Evolutionary conservation across 805 yeast genomes (phyloP).

Genomic region (Schwanniomyces pseudopolymorphus): DNA sequence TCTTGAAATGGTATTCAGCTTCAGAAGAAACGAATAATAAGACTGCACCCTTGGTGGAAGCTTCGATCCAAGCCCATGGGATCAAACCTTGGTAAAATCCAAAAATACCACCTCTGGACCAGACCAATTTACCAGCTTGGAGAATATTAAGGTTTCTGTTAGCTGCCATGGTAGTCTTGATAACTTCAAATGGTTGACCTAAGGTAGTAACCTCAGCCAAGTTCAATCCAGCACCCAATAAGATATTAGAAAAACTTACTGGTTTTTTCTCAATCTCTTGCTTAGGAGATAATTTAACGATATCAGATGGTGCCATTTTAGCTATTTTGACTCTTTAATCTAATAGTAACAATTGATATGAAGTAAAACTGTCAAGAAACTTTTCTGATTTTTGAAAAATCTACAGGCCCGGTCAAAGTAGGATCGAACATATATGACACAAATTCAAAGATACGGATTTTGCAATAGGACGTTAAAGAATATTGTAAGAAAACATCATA

Average conservation of each 20-base stretch:
- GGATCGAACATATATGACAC: background rate
- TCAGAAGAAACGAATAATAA: conserved; percentile 89
- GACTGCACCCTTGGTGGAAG: conserved; percentile 98
- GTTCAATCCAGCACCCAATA: conserved; percentile 91
- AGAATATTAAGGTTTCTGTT: conserved; percentile 70
- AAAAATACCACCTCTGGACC: conserved; percentile 88
- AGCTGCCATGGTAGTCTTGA: conserved; percentile 98
- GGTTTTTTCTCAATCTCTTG: conserved; percentile 71
- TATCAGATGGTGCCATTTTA: background rate
- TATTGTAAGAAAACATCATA: too few species aligned
- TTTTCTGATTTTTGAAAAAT: background rate
- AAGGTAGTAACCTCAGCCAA: conserved; percentile 89
- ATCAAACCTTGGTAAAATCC: conserved; percentile 97
- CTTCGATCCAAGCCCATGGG: conserved; percentile 99
- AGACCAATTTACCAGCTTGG: conserved; percentile 70
- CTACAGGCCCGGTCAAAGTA: background rate
- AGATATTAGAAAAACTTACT: conserved; percentile 82
- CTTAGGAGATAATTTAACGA: background rate
- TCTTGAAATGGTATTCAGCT: conserved; percentile 75
- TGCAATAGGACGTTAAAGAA: background rate
- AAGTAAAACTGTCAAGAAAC: background rate
- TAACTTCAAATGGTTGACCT: conserved; percentile 96
- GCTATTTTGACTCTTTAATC: background rate
- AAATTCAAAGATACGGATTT: background rate
- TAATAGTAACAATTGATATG: background rate